Percentiles rank a stretch among this genome's conserved stretches.
phyloP scores from a whole-genome alignment of 108 stramenopile species.

The Nitzschia sp. region DNA sequence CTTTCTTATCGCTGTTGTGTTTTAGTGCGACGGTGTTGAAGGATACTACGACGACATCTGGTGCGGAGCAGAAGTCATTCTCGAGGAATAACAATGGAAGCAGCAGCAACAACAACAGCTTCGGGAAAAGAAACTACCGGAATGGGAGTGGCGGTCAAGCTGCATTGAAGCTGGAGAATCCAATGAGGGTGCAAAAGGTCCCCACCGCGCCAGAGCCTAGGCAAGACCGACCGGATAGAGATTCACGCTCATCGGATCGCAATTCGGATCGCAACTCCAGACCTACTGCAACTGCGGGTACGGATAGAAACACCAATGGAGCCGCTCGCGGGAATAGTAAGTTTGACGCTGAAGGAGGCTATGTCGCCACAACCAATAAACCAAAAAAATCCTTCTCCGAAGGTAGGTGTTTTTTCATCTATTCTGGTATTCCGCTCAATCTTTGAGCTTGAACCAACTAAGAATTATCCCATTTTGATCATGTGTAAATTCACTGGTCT shows the following conservation, averaged over 20 bases:
- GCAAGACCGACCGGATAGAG: constrained; percentile 32
- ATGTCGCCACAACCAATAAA: neutral
- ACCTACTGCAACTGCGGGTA: constrained; percentile 5
- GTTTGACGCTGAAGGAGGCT: neutral
- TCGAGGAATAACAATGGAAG: neutral
- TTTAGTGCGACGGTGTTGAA: neutral
- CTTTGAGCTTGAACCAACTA: neutral
- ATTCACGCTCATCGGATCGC: constrained; percentile 19
- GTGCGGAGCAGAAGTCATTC: neutral
- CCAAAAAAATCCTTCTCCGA: neutral
- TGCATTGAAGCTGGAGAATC: constrained; percentile 70
- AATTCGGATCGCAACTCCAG: constrained; percentile 3
- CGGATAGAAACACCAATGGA: neutral
- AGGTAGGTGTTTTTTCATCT: constrained; percentile 6
- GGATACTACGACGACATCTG: constrained; percentile 19
- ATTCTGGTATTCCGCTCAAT: neutral
- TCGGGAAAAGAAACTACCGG: neutral
- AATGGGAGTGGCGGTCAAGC: constrained; percentile 47
- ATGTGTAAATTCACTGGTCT: too few relatives aligned
- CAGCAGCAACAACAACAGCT: neutral
- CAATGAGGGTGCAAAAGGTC: constrained; percentile 66
- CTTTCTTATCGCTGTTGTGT: neutral
- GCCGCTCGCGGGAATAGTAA: neutral
- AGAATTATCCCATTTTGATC: neutral
- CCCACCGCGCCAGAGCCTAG: constrained; percentile 7